Evolutionary conservation across 2,329 filamentous ascomycete genomes (phyloP).

Genomic region (Penicillium janthinellum): DNA sequence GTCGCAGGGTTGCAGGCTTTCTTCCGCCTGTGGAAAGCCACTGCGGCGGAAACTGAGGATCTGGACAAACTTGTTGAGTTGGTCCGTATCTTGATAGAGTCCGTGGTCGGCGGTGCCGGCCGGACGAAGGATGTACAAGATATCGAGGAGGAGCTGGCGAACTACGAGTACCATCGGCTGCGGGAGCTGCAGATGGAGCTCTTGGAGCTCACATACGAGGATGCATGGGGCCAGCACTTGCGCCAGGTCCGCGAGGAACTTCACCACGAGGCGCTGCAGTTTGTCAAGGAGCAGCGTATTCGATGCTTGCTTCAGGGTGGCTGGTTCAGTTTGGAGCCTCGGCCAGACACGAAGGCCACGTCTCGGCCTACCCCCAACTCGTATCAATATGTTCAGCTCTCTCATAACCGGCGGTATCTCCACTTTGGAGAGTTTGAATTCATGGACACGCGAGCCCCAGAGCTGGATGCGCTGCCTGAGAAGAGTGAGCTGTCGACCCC

Average conservation of each 20-base stretch:
- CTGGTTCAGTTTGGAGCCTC: constrained; percentile 72
- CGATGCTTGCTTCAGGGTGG: constrained; percentile 83
- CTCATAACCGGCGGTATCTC: constrained; percentile 85
- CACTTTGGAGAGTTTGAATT: constrained; percentile 85
- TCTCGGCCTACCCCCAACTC: constrained; percentile 37
- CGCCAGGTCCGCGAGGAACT: constrained; percentile 88
- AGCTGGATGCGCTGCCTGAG: constrained; percentile 71
- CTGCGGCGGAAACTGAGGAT: constrained; percentile 79
- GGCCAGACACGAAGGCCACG: constrained; percentile 49
- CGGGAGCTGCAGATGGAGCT: constrained; percentile 92
- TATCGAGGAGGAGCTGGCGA: constrained; percentile 83
- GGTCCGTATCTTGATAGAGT: constrained; percentile 84
- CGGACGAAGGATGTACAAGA: constrained; percentile 83
- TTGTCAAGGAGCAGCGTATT: constrained; percentile 95
- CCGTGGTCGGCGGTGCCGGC: constrained; percentile 79
- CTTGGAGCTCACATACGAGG: constrained; percentile 86
- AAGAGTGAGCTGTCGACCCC: constrained; percentile 57
- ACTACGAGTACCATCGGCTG: constrained; percentile 77
- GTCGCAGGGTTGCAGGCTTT: constrained; percentile 83
- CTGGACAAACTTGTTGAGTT: constrained; percentile 93
- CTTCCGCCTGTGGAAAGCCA: constrained; percentile 88
- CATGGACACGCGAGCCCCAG: constrained; percentile 65
- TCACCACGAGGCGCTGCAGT: constrained; percentile 87
- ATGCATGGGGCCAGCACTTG: constrained; percentile 89
- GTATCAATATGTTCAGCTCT: constrained; percentile 85